phyloP scores from a whole-genome alignment of 192 early-diverging fungal species.

The Coemansia sp. region DNA sequence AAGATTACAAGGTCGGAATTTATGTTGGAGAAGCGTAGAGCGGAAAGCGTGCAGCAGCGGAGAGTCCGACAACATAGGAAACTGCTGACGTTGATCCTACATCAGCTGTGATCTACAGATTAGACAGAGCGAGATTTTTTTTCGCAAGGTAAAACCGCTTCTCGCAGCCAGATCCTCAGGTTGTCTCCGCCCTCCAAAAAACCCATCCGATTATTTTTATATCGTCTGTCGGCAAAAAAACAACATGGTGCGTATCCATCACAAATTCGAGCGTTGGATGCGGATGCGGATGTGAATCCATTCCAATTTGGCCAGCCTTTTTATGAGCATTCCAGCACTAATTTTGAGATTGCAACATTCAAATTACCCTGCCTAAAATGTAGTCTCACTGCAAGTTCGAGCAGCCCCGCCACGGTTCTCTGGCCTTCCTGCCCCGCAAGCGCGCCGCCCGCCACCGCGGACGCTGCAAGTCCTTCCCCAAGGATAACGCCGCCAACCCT shows the following conservation, averaged over 20 bases:
- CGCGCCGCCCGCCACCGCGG: constrained; percentile 91
- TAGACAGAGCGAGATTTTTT: not conserved
- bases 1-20: not conserved
- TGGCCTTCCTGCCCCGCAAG: constrained; percentile 71
- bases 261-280: constrained; percentile 2
- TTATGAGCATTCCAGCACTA: not conserved
- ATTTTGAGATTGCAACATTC: constrained; percentile 5
- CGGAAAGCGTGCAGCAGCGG: not conserved
- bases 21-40: not conserved
- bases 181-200: not conserved
- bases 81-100: not conserved
- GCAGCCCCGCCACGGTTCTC: constrained; percentile 88
- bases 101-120: not conserved
- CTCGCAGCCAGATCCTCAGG: not conserved
- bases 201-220: constrained; percentile 3
- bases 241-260: constrained; percentile 36
- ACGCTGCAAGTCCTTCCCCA: constrained; percentile 98
- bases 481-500: constrained; percentile 90
- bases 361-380: not conserved
- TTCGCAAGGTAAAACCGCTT: not conserved
- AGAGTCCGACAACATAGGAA: too few species aligned
- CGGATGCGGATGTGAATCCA: constrained; percentile 2
- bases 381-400: constrained; percentile 96
- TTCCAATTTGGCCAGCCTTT: not conserved
- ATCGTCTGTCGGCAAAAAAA: not conserved